Evolutionary conservation across 352 stramenopile genomes (phyloP).

Genomic region (Phytophthora litchii): DNA sequence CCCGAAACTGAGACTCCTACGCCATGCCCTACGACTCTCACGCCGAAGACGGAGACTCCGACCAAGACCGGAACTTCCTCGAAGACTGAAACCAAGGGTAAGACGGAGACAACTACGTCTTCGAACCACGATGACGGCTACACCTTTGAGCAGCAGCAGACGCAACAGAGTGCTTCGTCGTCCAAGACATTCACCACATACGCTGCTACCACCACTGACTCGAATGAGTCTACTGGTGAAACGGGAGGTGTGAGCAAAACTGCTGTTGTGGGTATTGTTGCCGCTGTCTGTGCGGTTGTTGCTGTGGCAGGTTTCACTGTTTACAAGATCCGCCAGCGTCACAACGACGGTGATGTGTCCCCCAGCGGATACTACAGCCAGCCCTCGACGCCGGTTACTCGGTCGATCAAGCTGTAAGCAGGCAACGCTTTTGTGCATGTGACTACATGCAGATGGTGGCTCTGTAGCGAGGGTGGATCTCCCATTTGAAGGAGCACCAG

Average conservation of each 20-base stretch:
- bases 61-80: conserved; percentile 3
- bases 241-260: background rate
- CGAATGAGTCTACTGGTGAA: background rate
- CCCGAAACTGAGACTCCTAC: background rate
- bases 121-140: conserved; percentile 26
- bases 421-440: conserved; percentile 37
- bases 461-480: conserved; percentile 13
- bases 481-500: conserved; percentile 8
- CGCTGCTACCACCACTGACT: conserved; percentile 12
- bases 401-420: conserved; percentile 31
- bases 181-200: conserved; percentile 34
- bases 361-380: conserved; percentile 37
- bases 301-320: conserved; percentile 43
- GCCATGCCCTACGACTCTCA: conserved; percentile 15
- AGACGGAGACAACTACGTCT: conserved; percentile 22
- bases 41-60: conserved; percentile 4
- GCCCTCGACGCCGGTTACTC: conserved; percentile 20
- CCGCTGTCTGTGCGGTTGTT: conserved; percentile 36
- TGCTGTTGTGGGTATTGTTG: conserved; percentile 17
- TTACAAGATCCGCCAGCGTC: conserved; percentile 38
- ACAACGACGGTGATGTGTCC: conserved; percentile 23
- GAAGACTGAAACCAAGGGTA: conserved; percentile 11
- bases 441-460: conserved; percentile 13
- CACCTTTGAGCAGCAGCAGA: conserved; percentile 21
- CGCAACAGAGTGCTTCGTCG: conserved; percentile 28